Base-by-base conservation (phyloP, 169 alveolate genomes). In the Eimeria praecox region DNA sequence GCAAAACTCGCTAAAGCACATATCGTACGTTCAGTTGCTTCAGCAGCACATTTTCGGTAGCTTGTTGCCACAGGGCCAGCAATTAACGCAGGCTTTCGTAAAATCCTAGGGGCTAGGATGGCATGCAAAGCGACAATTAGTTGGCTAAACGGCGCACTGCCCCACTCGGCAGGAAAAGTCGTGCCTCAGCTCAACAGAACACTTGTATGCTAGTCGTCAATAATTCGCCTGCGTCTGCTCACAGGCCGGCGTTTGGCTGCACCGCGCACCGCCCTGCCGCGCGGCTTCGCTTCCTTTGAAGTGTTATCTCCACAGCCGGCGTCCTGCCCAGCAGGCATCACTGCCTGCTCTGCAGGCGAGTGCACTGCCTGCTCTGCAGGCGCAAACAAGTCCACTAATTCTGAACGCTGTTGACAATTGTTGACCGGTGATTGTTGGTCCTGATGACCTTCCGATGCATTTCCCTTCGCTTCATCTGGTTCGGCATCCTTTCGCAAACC, bases 241-340 rank as follows among this genome's bases (percentile, higher is more conserved):
- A 38, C 73, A 56, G 92, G 80, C 40, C 92, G 75, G 78, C 92
- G 92, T 52, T 86, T 86, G 59, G 92, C 92, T 1, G 78, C 92
- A 56, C 73, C 66, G 78, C 92, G 92, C 56, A 38, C 92, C 30
- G 82, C 78, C 78, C 56, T 86, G 75, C 40, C 78, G 35, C 92
- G 77, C n/a, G 92, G 64, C n/a, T 59, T 56, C 8, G 92, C 56
- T 86, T 86, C 92, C 16, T 86, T 54, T 59, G 59, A 2, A 59
- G 66, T 9, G 59, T 16, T n/a, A 16, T 44, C 75, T 22, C 82
- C 80, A 54, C 56, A 42, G 8, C 92, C 78, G 20, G 92, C 6
- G 54, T 38, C 40, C 0, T 22, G 56, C 49, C 82, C 54, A 56
- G 14, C 42, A 86, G 78, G 78, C 56, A 14, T 20, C 35, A 33